Evolutionary conservation across 139 green algal species (phyloP).

Genomic region (Auxenochlorella pyrenoidosa): DNA sequence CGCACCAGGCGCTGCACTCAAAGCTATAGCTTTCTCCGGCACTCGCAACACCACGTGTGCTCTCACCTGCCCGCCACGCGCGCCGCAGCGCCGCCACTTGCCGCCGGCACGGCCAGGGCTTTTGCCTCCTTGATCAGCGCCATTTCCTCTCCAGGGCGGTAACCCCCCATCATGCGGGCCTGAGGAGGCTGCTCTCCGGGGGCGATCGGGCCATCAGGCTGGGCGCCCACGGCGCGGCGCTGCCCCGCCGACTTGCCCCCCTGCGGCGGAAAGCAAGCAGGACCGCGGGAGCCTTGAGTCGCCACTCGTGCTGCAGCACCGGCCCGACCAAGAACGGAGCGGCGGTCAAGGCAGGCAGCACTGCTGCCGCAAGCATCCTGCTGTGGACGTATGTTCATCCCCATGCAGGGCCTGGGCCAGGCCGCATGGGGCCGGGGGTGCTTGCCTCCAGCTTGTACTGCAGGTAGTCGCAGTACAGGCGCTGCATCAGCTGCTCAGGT

Average conservation of each 20-base stretch:
- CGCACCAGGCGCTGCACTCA: neutral
- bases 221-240: neutral
- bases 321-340: too few species aligned
- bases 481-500: constrained; percentile 50
- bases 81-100: neutral
- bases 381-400: too few species aligned
- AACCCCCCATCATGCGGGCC: constrained; percentile 51
- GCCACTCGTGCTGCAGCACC: too few species aligned
- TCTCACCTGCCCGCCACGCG: neutral
- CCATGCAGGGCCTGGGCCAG: too few species aligned
- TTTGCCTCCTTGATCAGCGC: constrained; percentile 45
- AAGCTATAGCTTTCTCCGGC: neutral
- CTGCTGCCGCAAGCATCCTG: neutral
- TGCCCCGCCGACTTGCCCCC: constrained; percentile 4
- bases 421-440: neutral
- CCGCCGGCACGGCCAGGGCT: constrained; percentile 5
- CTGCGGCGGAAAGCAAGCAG: constrained; percentile 34
- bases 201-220: neutral
- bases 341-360: too few species aligned
- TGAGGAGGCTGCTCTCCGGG: neutral
- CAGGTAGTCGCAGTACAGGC: constrained; percentile 71
- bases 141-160: constrained; percentile 46
- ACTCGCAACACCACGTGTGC: neutral
- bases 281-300: neutral
- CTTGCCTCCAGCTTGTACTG: constrained; percentile 44